These are phyloP conservation scores for Dictyostelium purpureum DNA, from an alignment of 78 protist genomes.

Conservation along the genomic window DNA sequence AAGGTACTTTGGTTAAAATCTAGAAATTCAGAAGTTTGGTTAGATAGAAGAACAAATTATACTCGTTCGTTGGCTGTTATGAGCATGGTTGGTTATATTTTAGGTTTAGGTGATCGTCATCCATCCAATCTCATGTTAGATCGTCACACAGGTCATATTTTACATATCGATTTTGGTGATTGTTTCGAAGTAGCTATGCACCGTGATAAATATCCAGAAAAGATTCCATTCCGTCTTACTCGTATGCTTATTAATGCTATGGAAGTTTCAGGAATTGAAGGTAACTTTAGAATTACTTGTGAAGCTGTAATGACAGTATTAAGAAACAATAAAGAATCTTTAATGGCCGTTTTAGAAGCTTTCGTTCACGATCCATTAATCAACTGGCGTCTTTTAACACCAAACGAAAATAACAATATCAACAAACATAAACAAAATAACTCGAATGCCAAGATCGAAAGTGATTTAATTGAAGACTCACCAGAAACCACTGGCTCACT, in stretches of 20 bases:
- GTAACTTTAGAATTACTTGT: slow-evolving; percentile 96
- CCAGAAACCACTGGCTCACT: slow-evolving; percentile 16
- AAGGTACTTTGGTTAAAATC: slow-evolving; percentile 95
- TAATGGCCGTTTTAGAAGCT: slow-evolving; percentile 99
- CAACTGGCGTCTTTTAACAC: slow-evolving; percentile 96
- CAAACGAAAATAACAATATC: slow-evolving; percentile 49
- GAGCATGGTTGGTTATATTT: slow-evolving; percentile 95
- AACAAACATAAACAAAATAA: slow-evolving; percentile 21
- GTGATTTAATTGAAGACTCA: slow-evolving; percentile 12
- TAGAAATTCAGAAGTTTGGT: slow-evolving; percentile 91
- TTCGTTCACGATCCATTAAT: slow-evolving; percentile 99
- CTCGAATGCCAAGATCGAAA: not conserved
- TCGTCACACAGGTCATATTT: slow-evolving; percentile 89
- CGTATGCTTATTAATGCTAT: slow-evolving; percentile 99
- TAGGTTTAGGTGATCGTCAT: slow-evolving; percentile 97
- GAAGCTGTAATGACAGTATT: slow-evolving; percentile 96
- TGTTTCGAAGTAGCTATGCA: slow-evolving; percentile 96
- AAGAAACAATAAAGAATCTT: slow-evolving; percentile 93
- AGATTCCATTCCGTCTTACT: slow-evolving; percentile 99
- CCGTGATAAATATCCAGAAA: slow-evolving; percentile 98
- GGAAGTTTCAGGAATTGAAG: slow-evolving; percentile 99
- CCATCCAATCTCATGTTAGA: slow-evolving; percentile 92
- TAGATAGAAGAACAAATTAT: slow-evolving; percentile 91
- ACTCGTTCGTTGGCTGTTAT: slow-evolving; percentile 96
- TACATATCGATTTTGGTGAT: slow-evolving; percentile 99